Evolutionary conservation across 2,329 filamentous ascomycete genomes (phyloP).

Genomic region (Fusarium tanahbumbuense): DNA sequence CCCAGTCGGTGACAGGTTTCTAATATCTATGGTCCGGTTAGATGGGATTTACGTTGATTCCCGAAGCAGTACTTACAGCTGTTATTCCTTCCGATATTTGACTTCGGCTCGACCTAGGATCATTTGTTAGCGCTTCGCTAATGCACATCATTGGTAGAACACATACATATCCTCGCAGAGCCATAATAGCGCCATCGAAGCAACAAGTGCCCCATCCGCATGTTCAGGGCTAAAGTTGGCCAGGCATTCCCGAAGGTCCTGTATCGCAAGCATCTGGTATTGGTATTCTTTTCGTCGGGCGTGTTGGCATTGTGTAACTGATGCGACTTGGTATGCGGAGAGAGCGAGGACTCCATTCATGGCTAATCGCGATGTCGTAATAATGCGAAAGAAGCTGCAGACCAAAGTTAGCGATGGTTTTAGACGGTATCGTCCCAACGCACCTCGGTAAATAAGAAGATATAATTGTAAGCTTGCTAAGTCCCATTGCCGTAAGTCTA

Average conservation of each 20-base stretch:
- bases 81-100: constrained; percentile 28
- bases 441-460: constrained; percentile 29
- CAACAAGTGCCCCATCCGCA: constrained; percentile 26
- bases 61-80: background rate
- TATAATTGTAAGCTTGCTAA: constrained; percentile 21
- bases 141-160: background rate
- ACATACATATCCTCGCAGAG: constrained; percentile 31
- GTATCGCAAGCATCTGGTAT: constrained; percentile 30
- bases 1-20: constrained; percentile 13
- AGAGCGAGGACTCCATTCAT: constrained; percentile 30
- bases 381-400: constrained; percentile 22
- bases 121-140: constrained; percentile 4
- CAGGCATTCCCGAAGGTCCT: constrained; percentile 17
- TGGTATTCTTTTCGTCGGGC: constrained; percentile 31
- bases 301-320: constrained; percentile 17
- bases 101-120: constrained; percentile 8
- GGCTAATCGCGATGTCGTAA: constrained; percentile 18
- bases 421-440: background rate
- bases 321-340: constrained; percentile 29
- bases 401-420: background rate
- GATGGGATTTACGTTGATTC: rapidly evolving
- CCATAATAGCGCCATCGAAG: constrained; percentile 24
- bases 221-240: constrained; percentile 15
- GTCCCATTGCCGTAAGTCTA: constrained; percentile 25
- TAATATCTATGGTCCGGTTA: constrained; percentile 2